Evolutionary conservation across 768 basidiomycete genomes (phyloP).

Genomic region (Psilocybe sp.): DNA sequence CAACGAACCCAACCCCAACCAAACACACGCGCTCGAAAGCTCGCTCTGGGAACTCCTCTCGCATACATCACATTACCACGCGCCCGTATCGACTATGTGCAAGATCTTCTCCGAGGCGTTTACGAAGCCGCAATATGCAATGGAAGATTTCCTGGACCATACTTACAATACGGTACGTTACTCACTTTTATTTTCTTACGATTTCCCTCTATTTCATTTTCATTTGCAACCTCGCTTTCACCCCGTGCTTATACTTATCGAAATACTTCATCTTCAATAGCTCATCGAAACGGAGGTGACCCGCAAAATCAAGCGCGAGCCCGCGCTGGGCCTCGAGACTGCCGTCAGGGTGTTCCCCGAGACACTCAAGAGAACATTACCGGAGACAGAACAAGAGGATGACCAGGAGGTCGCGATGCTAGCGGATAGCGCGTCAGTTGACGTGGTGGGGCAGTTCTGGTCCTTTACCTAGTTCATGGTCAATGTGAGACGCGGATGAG

Average conservation of each 20-base stretch:
- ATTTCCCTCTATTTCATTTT: background rate
- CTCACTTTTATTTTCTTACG: background rate
- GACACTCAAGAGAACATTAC: background rate
- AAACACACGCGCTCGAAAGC: conserved; percentile 78
- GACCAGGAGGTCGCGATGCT: background rate
- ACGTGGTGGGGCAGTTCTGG: no score
- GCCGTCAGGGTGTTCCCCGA: conserved; percentile 26
- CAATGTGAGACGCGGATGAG: no score
- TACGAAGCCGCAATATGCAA: conserved; percentile 85
- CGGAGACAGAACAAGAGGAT: background rate
- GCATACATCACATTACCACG: conserved; percentile 79
- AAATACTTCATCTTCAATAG: conserved; percentile 42
- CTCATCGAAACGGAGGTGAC: conserved; percentile 83
- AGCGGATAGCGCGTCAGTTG: no score
- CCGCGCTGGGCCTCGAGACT: conserved; percentile 46
- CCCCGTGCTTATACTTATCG: no score
- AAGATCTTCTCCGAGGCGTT: conserved; percentile 89
- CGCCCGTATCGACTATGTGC: conserved; percentile 81
- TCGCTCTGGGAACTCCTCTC: conserved; percentile 91
- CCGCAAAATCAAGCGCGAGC: conserved; percentile 80
- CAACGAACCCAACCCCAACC: conserved; percentile 66
- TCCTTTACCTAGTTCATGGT: no score
- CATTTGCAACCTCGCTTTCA: background rate
- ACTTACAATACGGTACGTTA: conserved; percentile 71
- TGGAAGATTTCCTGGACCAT: conserved; percentile 98